Evolutionary conservation across 805 yeast genomes (phyloP).

Genomic region (Novakomyces olei): DNA sequence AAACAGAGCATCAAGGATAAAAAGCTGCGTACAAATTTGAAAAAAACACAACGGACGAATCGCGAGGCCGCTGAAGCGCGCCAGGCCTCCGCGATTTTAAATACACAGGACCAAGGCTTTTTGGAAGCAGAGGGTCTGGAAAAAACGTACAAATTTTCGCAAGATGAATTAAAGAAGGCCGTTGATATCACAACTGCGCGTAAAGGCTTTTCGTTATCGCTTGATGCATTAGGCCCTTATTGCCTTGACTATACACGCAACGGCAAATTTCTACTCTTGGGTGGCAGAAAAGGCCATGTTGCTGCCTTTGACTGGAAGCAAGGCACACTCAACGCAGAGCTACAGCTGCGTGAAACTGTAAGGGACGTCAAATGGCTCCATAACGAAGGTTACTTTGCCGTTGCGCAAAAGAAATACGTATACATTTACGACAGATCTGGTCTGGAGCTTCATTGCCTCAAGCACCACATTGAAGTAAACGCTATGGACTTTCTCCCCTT

Average conservation of each 20-base stretch:
- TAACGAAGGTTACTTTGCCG: conserved; percentile 84
- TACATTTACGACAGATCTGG: conserved; percentile 84
- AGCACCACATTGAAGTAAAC: conserved; percentile 73
- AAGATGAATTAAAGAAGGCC: conserved; percentile 47
- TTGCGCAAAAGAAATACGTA: conserved; percentile 86
- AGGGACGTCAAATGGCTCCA: conserved; percentile 78
- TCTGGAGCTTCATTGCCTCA: conserved; percentile 71
- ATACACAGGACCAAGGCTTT: conserved; percentile 68
- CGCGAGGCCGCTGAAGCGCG: conserved; percentile 64
- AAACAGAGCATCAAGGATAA: conserved; percentile 32
- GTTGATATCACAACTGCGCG: conserved; percentile 60
- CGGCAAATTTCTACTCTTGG: conserved; percentile 65
- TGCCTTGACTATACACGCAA: conserved; percentile 58
- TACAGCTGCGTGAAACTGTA: conserved; percentile 71
- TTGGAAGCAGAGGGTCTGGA: conserved; percentile 94
- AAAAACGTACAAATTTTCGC: conserved; percentile 65
- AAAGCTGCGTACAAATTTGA: conserved; percentile 41
- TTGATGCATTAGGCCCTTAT: conserved; percentile 75
- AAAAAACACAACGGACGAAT: conserved; percentile 46
- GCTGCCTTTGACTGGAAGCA: conserved; percentile 92
- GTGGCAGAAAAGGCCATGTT: conserved; percentile 84
- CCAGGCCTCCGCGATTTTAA: conserved; percentile 61
- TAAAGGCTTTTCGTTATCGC: conserved; percentile 48
- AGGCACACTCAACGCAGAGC: conserved; percentile 60
- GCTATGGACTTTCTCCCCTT: conserved; percentile 74